These are phyloP conservation scores for Ulota crispa DNA, from an alignment of 225 moss, liverwort and hornwort species.

Conservation along the genomic window DNA sequence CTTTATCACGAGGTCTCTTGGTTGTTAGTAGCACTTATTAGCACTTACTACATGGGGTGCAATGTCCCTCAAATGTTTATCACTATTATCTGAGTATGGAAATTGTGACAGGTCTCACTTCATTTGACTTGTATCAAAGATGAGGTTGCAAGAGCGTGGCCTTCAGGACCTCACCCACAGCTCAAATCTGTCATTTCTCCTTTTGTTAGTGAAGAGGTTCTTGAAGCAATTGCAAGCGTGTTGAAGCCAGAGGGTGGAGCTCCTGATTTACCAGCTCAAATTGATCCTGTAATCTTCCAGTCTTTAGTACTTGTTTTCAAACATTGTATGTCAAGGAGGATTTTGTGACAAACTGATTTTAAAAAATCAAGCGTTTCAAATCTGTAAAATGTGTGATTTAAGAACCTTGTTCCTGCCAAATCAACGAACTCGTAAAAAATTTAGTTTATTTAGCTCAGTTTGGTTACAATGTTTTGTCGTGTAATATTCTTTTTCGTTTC, in stretches of 20 bases:
- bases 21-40: not conserved
- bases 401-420: not conserved
- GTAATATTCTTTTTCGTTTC: not conserved
- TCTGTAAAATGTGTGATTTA: not conserved
- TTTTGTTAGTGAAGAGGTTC: constrained; percentile 59
- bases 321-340: not conserved
- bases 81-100: not conserved
- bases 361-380: no score
- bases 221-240: constrained; percentile 66
- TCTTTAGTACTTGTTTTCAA: not conserved
- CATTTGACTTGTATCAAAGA: constrained; percentile 74
- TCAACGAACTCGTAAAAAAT: not conserved
- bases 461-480: not conserved
- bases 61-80: not conserved
- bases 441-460: not conserved
- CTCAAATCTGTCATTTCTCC: constrained; percentile 41
- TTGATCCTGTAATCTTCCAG: constrained; percentile 66
- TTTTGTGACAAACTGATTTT: not conserved
- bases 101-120: constrained; percentile 68
- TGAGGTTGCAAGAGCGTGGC: constrained; percentile 70
- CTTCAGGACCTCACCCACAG: constrained; percentile 17
- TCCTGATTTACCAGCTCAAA: constrained; percentile 58
- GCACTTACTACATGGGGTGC: not conserved
- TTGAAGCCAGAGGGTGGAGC: constrained; percentile 49
- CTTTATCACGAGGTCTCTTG: not conserved